Percentiles rank a stretch among this genome's conserved stretches.
These are phyloP conservation scores for Boletus rubroflammeus DNA, from an alignment of 768 basidiomycete genomes.

Conservation along the genomic window DNA sequence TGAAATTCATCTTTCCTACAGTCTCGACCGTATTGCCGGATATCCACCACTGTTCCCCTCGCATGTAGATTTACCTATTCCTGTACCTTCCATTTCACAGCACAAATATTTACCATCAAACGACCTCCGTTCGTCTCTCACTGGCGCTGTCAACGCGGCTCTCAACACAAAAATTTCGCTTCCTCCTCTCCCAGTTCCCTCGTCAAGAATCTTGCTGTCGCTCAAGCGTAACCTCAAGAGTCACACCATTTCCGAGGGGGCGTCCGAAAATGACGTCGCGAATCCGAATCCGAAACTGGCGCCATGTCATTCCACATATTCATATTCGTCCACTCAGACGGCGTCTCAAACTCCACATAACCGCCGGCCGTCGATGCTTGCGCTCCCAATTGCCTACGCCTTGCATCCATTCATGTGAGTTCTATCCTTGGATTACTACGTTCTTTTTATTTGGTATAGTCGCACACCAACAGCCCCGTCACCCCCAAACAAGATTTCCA, in stretches of 20 bases:
- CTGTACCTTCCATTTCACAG: conserved; percentile 14
- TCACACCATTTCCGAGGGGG: neutral
- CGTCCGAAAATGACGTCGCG: neutral
- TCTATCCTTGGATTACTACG: neutral
- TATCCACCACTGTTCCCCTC: conserved; percentile 45
- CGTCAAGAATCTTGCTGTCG: conserved; percentile 18
- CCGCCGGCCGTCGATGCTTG: conserved; percentile 9
- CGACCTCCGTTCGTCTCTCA: conserved; percentile 16
- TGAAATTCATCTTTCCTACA: conserved; percentile 30
- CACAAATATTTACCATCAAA: conserved; percentile 6
- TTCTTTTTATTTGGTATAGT: conserved; percentile 8
- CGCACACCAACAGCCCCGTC: conserved; percentile 19
- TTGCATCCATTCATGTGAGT: conserved; percentile 22
- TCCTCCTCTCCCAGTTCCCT: conserved; percentile 15
- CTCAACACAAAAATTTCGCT: conserved; percentile 17
- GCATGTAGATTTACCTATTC: conserved; percentile 33
- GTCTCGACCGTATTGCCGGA: conserved; percentile 34
- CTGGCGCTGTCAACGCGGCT: conserved; percentile 23
- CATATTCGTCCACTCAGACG: neutral
- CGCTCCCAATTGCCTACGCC: conserved; percentile 10
- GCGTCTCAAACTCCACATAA: conserved; percentile 1
- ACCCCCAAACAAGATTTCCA: conserved; percentile 14
- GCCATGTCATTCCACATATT: neutral
- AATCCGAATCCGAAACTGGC: neutral
- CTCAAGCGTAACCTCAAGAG: conserved; percentile 20